Base-by-base conservation (phyloP, 345 rosid species). In the Eucalyptus albens region DNA sequence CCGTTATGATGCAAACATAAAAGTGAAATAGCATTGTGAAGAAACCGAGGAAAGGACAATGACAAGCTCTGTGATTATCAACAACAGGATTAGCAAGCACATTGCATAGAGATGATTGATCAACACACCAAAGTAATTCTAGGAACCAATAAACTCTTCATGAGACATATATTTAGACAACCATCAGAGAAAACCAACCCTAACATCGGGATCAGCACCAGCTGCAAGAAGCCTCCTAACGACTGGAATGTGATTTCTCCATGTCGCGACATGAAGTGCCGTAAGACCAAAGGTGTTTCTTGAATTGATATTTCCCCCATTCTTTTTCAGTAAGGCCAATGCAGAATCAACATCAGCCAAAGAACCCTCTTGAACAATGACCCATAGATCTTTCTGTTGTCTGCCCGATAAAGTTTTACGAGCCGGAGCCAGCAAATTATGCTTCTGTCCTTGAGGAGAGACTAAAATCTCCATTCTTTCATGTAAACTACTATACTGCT, bases 171-270 rank as follows among this genome's bases (percentile, higher is more conserved):
- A 50, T 50, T 50, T 87, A 83, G 83, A 56, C 33, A 82, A 69
- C 53, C 62, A 81, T 82, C 26, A 44, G 88, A 92, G 56, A 89
- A 90, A 72, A 94, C 97, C 81, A 90, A 98, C 99, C 98, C 97
- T 96, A 72, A 98, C 96, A 95, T 98, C 97, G 89, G 99, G 99
- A 87, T 98, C 98, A 91, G 99, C 99, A 56, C 98, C 99, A 91
- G 98, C 96, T 40, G 92, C 94, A 87, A 98, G 96, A 90, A 98
- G 97, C 95, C 97, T 96, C 92, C 94, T 94, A 90, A 96, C 95
- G 87, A 97, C 92, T 55, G 99, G 99, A 94, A 98, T 91, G 92
- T 96, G 95, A 89, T 98, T 98, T 94, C 99, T 98, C 99, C 99
- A 97, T 82, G 94, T 92, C 42, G 99, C 99, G 87, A 96, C 90